These are phyloP conservation scores for Scutellaria baicalensis DNA, from an alignment of 257 asterid genomes.

Conservation along the genomic window DNA sequence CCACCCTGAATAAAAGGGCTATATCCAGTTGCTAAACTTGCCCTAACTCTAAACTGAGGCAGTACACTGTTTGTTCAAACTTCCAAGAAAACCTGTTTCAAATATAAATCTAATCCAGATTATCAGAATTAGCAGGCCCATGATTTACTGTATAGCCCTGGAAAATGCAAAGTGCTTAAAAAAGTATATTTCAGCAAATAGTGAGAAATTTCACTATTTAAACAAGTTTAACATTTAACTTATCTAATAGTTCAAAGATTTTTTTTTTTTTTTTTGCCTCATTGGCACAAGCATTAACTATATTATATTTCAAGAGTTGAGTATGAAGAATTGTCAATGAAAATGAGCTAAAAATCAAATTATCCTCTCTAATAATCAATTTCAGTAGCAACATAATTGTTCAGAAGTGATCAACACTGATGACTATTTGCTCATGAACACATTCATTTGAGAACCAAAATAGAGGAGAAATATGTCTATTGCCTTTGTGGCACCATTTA, in stretches of 20 bases:
- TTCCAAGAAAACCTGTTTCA: not conserved
- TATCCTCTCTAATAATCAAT: not conserved
- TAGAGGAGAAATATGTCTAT: not conserved
- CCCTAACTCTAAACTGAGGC: too few species aligned
- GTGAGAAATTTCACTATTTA: not conserved
- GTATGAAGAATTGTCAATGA: not conserved
- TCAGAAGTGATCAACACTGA: not conserved
- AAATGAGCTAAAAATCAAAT: not conserved
- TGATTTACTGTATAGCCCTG: not conserved
- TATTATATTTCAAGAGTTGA: not conserved
- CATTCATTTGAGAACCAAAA: not conserved
- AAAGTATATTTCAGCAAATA: not conserved
- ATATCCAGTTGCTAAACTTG: not conserved
- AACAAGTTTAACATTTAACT: not conserved
- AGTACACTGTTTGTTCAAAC: not conserved
- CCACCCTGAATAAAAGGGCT: not conserved
- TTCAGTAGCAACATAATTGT: not conserved
- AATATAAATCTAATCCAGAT: not conserved
- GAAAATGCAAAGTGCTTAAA: not conserved
- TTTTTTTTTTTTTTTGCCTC: not conserved
- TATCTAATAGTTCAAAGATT: not conserved
- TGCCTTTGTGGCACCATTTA: not conserved
- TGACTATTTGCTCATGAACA: not conserved
- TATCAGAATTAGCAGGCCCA: not conserved
- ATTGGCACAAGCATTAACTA: not conserved